Base-by-base conservation (phyloP, 139 green algal species). In the Pleodorina starrii region DNA sequence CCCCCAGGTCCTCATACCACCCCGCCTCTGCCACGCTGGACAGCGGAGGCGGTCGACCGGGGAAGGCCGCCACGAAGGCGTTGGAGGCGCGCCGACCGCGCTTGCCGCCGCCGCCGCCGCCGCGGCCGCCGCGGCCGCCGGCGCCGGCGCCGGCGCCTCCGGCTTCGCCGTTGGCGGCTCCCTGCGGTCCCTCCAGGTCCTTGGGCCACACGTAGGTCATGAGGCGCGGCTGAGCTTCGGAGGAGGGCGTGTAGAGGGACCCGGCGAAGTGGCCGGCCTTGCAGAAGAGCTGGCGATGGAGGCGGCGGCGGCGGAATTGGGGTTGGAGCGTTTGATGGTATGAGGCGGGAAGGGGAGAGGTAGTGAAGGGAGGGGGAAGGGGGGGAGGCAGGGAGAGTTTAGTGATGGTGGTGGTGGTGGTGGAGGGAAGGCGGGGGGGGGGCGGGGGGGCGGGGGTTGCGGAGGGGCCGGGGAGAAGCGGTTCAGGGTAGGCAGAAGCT, bases 151-250 rank as follows among this genome's bases (percentile, higher is more conserved):
- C 50, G 11, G 4, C 35, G 74, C 29, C 44, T 1, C 1, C 48
- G 50, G 29, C 48, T 42, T 12, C 72, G 4, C n/a, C 72, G 21
- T 7, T 11, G 6, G 73, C 73, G 43, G 73, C 43, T 3, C 27
- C 40, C 36, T 21, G 7, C 21, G 46, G 32, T 21, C 6, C 29
- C 29, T 14, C 46, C 27, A 29, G 36, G 0, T 51, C 79, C 36
- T 76, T 19, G 25, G 43, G 44, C 82, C 82, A 88, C 17, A 88
- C 9, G 60, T 88, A 88, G 23, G 82, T 88, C 27, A 80, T 25
- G 2, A 88, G 63, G 44, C 82, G 82, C 29, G 82, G 66, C 44
- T 32, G 7, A 10, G 9, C n/a, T 43, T 43, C 23, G 3, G 32
- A 42, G n/a, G 82, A n/a, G n/a, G 63, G 63, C 19, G 10, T 17